phyloP scores from a whole-genome alignment of 2,329 filamentous ascomycete genomes.

The Emergomyces pasteurianus region DNA sequence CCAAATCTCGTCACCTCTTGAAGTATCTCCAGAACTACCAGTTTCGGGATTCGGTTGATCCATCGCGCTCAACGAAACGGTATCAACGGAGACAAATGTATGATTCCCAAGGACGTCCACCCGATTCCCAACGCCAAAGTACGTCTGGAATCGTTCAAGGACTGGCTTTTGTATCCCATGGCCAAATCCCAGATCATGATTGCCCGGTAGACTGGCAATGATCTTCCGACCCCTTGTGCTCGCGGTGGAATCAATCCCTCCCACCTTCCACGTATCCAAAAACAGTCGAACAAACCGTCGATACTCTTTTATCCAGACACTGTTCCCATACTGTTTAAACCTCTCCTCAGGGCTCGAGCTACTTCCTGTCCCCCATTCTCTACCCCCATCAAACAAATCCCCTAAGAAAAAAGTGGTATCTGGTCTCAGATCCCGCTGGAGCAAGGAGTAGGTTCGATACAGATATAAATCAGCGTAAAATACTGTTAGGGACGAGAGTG shows the following conservation, averaged over 20 bases:
- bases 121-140: constrained; percentile 83
- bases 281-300: constrained; percentile 78
- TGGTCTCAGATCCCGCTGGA: constrained; percentile 66
- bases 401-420: constrained; percentile 86
- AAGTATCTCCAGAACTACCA: constrained; percentile 38
- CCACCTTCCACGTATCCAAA: constrained; percentile 54
- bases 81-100: constrained; percentile 84
- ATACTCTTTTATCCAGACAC: constrained; percentile 82
- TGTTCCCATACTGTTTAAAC: constrained; percentile 63
- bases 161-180: constrained; percentile 70
- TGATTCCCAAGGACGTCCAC: constrained; percentile 91
- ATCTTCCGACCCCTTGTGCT: constrained; percentile 62
- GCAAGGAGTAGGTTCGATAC: constrained; percentile 63
- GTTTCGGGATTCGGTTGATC: constrained; percentile 42
- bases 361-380: constrained; percentile 74
- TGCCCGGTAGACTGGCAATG: constrained; percentile 77
- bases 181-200: constrained; percentile 90
- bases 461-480: constrained; percentile 84
- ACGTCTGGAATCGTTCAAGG: constrained; percentile 70
- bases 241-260: constrained; percentile 41
- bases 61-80: constrained; percentile 72
- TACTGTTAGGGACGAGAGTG: constrained; percentile 53
- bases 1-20: constrained; percentile 53
- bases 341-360: constrained; percentile 52
- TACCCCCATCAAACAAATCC: constrained; percentile 87